These are phyloP conservation scores for Russula virescens DNA, from an alignment of 768 basidiomycete species.

Conservation along the genomic window DNA sequence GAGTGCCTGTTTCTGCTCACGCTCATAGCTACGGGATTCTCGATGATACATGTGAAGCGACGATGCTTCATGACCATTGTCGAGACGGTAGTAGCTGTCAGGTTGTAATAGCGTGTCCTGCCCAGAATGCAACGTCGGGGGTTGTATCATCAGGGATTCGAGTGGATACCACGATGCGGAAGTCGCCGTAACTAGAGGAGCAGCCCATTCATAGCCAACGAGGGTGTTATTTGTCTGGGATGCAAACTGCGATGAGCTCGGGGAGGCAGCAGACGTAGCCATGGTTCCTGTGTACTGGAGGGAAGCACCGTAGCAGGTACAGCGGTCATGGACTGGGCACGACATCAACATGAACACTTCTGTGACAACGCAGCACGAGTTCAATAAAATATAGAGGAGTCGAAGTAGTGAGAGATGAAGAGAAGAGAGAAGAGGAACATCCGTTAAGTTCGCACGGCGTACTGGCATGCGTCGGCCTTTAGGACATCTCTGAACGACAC, in stretches of 20 bases:
- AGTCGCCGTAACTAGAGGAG: not conserved
- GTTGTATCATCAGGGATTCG: constrained; percentile 7
- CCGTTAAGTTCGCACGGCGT: constrained; percentile 18
- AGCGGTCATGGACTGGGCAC: constrained; percentile 17
- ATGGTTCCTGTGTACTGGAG: constrained; percentile 11
- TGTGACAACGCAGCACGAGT: not conserved
- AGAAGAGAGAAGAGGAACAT: constrained; percentile 1
- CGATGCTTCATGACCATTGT: not conserved
- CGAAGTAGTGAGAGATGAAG: not conserved
- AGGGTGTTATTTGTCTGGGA: constrained; percentile 8
- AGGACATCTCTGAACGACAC: constrained; percentile 3
- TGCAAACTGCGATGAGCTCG: constrained; percentile 7
- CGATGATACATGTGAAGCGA: not conserved
- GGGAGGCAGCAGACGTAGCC: not conserved
- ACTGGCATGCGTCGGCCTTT: constrained; percentile 14
- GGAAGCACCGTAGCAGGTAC: constrained; percentile 9
- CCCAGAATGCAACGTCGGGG: not conserved
- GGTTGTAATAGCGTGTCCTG: not conserved
- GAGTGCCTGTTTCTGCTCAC: not conserved
- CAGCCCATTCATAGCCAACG: constrained; percentile 15
- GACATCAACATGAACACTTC: constrained; percentile 11
- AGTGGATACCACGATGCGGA: constrained; percentile 7
- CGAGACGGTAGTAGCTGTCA: not conserved
- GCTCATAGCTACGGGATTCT: not conserved
- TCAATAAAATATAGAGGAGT: constrained; percentile 9